Percentiles rank a stretch among this genome's conserved stretches.
Evolutionary conservation across 2,329 filamentous ascomycete genomes (phyloP).

Genomic region (Monosporascus sp.): DNA sequence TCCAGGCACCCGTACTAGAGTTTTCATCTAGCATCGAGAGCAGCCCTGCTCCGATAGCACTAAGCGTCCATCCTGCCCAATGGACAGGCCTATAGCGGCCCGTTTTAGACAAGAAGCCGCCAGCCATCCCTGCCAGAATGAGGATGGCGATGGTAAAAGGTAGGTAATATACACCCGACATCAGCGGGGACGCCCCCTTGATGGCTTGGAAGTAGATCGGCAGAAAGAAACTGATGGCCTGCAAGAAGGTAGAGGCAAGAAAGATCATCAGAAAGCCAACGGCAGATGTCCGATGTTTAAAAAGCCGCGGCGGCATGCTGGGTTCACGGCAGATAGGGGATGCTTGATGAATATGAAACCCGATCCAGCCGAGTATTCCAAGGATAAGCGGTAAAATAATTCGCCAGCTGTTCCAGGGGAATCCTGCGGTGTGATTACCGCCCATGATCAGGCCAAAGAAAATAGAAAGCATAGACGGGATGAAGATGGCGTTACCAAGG

Average conservation of each 20-base stretch:
- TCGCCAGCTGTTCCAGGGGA: conserved; percentile 5
- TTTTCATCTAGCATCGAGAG: conserved; percentile 27
- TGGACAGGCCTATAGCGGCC: conserved; percentile 9
- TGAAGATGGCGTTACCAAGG: conserved; percentile 30
- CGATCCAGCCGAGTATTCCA: conserved; percentile 3
- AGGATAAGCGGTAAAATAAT: conserved; percentile 8
- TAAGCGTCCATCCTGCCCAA: conserved; percentile 18
- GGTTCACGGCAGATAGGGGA: conserved; percentile 14
- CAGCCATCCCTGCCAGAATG: conserved; percentile 1
- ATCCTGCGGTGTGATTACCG: neutral
- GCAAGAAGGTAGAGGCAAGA: neutral
- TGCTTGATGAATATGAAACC: conserved; percentile 3
- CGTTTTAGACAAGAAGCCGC: conserved; percentile 18
- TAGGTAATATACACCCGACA: conserved; percentile 20
- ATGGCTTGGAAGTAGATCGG: conserved; percentile 21
- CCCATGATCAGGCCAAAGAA: conserved; percentile 30
- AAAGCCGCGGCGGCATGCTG: conserved; percentile 32
- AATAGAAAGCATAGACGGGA: conserved; percentile 26
- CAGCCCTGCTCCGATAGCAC: conserved; percentile 28
- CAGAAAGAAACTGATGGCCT: conserved; percentile 27
- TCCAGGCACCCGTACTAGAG: conserved; percentile 27
- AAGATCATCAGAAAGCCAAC: neutral
- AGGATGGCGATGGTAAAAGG: conserved; percentile 10
- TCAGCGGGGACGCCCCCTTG: conserved; percentile 29
- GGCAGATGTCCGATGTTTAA: conserved; percentile 3